Conservation (phyloP, 768 basidiomycete species). For the Hericium rajendrae region DNA sequence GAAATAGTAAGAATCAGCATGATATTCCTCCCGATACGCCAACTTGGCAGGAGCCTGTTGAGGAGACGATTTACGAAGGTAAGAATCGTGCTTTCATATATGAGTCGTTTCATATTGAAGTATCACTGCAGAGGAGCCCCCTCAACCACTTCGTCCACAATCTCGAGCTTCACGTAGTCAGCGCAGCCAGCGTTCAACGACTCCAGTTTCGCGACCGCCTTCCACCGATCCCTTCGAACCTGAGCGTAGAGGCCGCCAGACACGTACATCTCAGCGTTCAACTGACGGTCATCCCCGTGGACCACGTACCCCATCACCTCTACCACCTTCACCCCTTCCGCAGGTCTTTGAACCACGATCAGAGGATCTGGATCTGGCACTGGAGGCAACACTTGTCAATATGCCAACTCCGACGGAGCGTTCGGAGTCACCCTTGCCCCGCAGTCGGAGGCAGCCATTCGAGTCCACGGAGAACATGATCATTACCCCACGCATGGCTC, state of each 20-base stretch:
- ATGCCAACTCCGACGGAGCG: slow-evolving; percentile 19
- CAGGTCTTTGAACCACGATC: slow-evolving; percentile 29
- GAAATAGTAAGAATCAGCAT: slow-evolving; percentile 75
- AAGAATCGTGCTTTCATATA: slow-evolving; percentile 13
- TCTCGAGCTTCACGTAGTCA: slow-evolving; percentile 36
- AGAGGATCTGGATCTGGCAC: slow-evolving; percentile 35
- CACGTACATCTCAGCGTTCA: slow-evolving; percentile 29
- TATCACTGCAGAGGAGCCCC: slow-evolving; percentile 44
- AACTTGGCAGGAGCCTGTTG: slow-evolving; percentile 37
- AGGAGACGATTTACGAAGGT: slow-evolving; percentile 78
- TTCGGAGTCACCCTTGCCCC: slow-evolving; percentile 45
- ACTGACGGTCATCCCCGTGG: slow-evolving; percentile 57
- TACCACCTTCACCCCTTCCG: slow-evolving; percentile 38
- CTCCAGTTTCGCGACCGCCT: slow-evolving; percentile 24
- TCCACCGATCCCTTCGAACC: slow-evolving; percentile 33
- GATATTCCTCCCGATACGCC: slow-evolving; percentile 32
- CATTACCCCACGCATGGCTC: slow-evolving; percentile 37
- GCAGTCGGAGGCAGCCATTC: slow-evolving; percentile 65
- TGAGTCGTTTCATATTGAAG: slow-evolving; percentile 2
- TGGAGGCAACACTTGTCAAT: slow-evolving; percentile 29
- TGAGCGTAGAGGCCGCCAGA: slow-evolving; percentile 26
- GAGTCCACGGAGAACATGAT: slow-evolving; percentile 44
- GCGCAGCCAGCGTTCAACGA: slow-evolving; percentile 33
- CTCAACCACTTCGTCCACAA: slow-evolving; percentile 40
- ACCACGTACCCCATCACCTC: slow-evolving; percentile 67